phyloP scores from a whole-genome alignment of 805 yeast species.

The Candida nitratophila region DNA sequence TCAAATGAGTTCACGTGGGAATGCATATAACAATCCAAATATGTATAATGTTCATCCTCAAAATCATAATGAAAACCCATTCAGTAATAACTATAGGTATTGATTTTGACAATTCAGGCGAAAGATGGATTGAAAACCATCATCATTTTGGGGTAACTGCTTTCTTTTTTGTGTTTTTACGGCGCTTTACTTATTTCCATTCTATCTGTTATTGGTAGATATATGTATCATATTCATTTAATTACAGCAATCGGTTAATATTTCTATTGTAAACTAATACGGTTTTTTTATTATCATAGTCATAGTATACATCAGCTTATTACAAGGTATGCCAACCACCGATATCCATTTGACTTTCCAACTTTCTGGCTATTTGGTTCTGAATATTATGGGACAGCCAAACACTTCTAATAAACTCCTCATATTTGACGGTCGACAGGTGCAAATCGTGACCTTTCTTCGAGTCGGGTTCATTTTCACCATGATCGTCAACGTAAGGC shows the following conservation, averaged over 20 bases:
- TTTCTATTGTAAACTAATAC: too few species aligned
- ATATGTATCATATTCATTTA: too few species aligned
- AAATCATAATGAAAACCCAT: conserved; percentile 3
- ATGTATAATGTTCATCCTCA: conserved; percentile 21
- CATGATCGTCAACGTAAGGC: conserved; percentile 82
- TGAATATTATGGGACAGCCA: conserved; percentile 80
- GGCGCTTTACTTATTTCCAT: too few species aligned
- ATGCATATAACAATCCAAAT: conserved; percentile 22
- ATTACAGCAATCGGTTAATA: too few species aligned
- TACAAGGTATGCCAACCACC: conserved; percentile 94
- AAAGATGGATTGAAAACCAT: too few species aligned
- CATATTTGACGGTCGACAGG: conserved; percentile 55
- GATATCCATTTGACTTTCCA: conserved; percentile 72
- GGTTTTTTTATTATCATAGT: not conserved
- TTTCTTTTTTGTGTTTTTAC: too few species aligned
- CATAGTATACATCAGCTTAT: not conserved
- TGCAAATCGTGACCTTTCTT: conserved; percentile 68
- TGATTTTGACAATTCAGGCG: not conserved
- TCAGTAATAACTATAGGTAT: not conserved
- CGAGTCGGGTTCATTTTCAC: conserved; percentile 72
- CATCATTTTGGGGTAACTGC: not conserved
- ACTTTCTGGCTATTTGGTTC: conserved; percentile 67
- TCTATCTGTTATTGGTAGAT: too few species aligned
- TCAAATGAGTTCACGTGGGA: conserved; percentile 5
- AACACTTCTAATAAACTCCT: conserved; percentile 53